These are phyloP conservation scores for Asterophora lycoperdoides DNA, from an alignment of 768 basidiomycete species.

Conservation along the genomic window DNA sequence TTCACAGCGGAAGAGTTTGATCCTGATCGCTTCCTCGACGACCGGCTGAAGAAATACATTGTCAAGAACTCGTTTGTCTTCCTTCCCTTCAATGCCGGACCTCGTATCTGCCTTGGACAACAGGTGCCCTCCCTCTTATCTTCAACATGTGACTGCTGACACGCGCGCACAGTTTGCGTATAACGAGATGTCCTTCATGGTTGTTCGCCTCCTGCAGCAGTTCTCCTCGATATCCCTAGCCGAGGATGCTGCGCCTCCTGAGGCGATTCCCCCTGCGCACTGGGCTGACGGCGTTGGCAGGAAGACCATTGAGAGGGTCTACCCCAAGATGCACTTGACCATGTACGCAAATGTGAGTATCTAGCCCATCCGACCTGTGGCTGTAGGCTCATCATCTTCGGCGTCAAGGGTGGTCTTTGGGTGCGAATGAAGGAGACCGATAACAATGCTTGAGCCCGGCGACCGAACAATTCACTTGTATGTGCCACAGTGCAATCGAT, in stretches of 20 bases:
- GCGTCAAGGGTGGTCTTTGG: conserved; percentile 50
- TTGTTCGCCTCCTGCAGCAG: conserved; percentile 58
- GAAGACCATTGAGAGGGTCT: conserved; percentile 46
- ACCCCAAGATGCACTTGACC: conserved; percentile 51
- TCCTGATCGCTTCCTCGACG: conserved; percentile 67
- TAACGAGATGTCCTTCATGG: conserved; percentile 60
- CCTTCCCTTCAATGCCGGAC: conserved; percentile 60
- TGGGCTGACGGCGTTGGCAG: conserved; percentile 45
- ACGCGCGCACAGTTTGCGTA: conserved; percentile 42
- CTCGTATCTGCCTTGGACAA: conserved; percentile 58
- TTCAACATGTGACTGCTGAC: too few species aligned
- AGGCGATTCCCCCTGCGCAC: conserved; percentile 39
- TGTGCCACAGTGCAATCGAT: background rate
- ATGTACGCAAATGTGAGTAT: conserved; percentile 45
- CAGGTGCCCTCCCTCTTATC: conserved; percentile 32
- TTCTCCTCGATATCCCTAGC: conserved; percentile 49
- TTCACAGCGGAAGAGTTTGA: conserved; percentile 59
- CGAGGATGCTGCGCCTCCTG: conserved; percentile 40
- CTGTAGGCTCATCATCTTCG: background rate
- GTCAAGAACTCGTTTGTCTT: conserved; percentile 66
- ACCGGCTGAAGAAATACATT: conserved; percentile 57
- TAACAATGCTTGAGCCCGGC: conserved; percentile 2
- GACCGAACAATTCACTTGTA: background rate
- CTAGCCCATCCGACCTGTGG: background rate
- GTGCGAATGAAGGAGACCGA: conserved; percentile 41